Evolutionary conservation across 2,329 filamentous ascomycete species (phyloP).

Genomic region (Fusarium incarnatum): DNA sequence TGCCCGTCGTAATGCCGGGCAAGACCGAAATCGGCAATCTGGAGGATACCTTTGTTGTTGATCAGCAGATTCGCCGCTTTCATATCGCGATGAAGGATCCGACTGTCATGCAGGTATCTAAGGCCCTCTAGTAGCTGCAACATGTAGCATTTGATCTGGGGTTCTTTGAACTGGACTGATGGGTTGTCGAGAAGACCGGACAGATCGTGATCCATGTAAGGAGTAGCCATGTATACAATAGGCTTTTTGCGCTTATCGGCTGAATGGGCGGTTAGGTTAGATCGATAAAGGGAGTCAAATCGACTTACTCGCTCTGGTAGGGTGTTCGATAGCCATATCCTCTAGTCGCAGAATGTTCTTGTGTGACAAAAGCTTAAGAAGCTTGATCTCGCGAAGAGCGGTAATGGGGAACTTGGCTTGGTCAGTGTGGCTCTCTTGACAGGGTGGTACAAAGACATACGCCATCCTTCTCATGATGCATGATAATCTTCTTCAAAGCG

Average conservation of each 20-base stretch:
- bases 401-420: conserved; percentile 89
- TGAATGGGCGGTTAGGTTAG: conserved; percentile 47
- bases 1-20: conserved; percentile 92
- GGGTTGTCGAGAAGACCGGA: conserved; percentile 97
- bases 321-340: conserved; percentile 94
- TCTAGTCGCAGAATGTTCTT: conserved; percentile 86
- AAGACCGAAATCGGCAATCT: conserved; percentile 97
- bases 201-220: conserved; percentile 99
- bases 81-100: conserved; percentile 97
- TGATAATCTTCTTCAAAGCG: conserved; percentile 97
- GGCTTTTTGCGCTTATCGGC: conserved; percentile 83
- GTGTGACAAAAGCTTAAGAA: conserved; percentile 94
- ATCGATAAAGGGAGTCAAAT: not conserved
- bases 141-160: conserved; percentile 98
- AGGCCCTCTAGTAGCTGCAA: conserved; percentile 91
- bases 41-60: conserved; percentile 90
- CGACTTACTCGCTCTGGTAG: conserved; percentile 67
- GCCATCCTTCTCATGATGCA: conserved; percentile 99
- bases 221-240: conserved; percentile 98
- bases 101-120: conserved; percentile 87
- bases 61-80: conserved; percentile 98
- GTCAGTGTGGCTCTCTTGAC: conserved; percentile 18
- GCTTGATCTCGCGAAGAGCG: conserved; percentile 95
- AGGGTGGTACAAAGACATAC: conserved; percentile 58
- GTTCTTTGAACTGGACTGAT: conserved; percentile 83